Conservation (phyloP, 495 filamentous ascomycete species). For the Achaetomiella virescens region DNA sequence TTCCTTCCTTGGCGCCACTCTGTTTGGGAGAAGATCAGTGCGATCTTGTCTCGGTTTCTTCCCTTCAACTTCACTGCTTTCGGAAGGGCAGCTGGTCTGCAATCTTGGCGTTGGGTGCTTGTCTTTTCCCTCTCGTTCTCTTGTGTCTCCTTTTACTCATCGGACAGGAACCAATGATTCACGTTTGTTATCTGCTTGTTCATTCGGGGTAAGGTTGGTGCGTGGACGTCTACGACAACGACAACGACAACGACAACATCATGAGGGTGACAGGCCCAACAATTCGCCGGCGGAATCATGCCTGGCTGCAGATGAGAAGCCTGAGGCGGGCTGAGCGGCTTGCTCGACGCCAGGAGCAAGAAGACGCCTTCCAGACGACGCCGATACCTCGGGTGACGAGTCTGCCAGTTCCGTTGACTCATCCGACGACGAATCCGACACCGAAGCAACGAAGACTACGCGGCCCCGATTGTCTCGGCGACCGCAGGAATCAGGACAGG, state of each 20-base stretch:
- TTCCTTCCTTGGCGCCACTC: slow-evolving; percentile 5
- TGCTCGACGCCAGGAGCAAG: slow-evolving; percentile 10
- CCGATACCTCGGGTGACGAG: background rate
- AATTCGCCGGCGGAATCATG: slow-evolving; percentile 18
- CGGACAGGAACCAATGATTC: slow-evolving; percentile 11
- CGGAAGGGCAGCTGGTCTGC: slow-evolving; percentile 18
- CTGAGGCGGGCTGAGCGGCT: slow-evolving; percentile 1
- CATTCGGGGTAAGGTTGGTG: background rate
- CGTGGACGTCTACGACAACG: too few relatives aligned
- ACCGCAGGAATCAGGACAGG: background rate
- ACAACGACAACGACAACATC: background rate
- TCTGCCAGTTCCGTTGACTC: background rate
- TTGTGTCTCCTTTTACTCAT: slow-evolving; percentile 3
- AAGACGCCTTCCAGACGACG: background rate
- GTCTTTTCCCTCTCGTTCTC: background rate
- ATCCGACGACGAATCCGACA: background rate
- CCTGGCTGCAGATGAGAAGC: slow-evolving; percentile 15
- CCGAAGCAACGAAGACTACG: background rate
- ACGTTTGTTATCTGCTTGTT: background rate
- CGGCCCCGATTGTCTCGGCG: background rate
- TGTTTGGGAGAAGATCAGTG: slow-evolving; percentile 4
- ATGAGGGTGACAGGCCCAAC: slow-evolving; percentile 18
- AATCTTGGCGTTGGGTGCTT: slow-evolving; percentile 6
- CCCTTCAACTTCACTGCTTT: background rate
- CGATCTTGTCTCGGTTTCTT: slow-evolving; percentile 8